phyloP scores from a whole-genome alignment of 2,329 filamentous ascomycete genomes.

The Trichophyton benhamiae region DNA sequence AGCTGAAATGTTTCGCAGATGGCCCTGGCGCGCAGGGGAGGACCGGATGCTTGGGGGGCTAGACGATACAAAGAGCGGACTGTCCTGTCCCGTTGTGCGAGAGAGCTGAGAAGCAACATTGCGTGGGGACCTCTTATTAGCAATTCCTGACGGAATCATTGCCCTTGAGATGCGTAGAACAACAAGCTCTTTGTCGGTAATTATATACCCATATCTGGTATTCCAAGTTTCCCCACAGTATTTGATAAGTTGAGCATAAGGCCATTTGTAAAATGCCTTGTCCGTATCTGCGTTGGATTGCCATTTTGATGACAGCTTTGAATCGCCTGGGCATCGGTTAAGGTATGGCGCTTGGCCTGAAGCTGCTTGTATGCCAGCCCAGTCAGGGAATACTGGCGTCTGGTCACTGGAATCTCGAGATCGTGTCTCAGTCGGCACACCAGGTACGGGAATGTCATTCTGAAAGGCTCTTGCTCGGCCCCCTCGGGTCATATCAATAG shows the following conservation, averaged over 20 bases:
- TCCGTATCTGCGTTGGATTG: neutral
- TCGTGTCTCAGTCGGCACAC: too few relatives aligned
- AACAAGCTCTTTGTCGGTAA: conserved; percentile 7
- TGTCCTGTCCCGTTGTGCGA: neutral
- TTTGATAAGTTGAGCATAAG: neutral
- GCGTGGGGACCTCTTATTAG: neutral
- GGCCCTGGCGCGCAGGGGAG: neutral
- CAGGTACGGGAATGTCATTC: neutral
- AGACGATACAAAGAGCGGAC: neutral
- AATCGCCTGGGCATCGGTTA: neutral
- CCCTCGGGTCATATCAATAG: conserved; percentile 9
- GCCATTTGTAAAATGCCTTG: neutral
- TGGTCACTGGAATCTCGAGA: too few relatives aligned
- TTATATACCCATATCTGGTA: conserved; percentile 9
- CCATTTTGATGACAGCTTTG: neutral
- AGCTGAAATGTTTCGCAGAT: neutral
- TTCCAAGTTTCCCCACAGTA: conserved; percentile 1
- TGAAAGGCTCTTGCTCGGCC: neutral
- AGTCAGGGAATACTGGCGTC: neutral
- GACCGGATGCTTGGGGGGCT: neutral
- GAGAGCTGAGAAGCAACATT: neutral
- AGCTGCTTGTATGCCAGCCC: neutral
- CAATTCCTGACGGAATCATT: conserved; percentile 5
- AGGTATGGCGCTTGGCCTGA: too few relatives aligned
- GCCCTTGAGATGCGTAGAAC: conserved; percentile 8